Conservation (phyloP, 352 stramenopile species). For the Aphanomyces invadans region DNA sequence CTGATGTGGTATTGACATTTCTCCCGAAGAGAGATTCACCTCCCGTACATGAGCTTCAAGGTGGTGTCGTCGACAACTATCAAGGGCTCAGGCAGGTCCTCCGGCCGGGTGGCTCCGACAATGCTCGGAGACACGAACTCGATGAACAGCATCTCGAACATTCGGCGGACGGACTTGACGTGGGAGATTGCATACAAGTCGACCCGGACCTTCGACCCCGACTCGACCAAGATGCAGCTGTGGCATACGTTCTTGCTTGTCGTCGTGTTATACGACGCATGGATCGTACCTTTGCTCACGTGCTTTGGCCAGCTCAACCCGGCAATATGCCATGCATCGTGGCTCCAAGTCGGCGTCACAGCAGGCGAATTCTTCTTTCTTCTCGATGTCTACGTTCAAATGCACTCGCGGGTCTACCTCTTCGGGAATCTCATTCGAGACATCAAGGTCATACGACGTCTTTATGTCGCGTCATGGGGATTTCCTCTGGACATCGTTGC, state of each 20-base stretch:
- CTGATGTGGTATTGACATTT: no score
- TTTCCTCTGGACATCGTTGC: constrained; percentile 46
- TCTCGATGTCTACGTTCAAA: constrained; percentile 56
- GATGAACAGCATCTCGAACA: background rate
- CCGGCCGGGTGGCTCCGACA: background rate
- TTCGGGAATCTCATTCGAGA: constrained; percentile 55
- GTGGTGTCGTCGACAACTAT: background rate
- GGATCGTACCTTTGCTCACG: constrained; percentile 34
- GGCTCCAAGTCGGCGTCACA: constrained; percentile 23
- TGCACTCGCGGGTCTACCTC: constrained; percentile 63
- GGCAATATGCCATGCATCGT: background rate
- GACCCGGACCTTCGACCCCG: constrained; percentile 39
- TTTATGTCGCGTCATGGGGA: constrained; percentile 45
- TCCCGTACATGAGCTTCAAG: background rate
- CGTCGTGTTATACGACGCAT: constrained; percentile 45
- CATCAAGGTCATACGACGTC: constrained; percentile 37
- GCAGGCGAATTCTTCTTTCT: constrained; percentile 53
- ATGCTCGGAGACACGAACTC: background rate
- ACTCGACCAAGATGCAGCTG: constrained; percentile 42
- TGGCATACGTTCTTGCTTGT: constrained; percentile 50
- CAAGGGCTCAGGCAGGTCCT: background rate
- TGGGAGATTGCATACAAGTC: background rate
- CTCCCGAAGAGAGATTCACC: no score
- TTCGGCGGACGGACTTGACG: background rate
- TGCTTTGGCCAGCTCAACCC: constrained; percentile 35